Evolutionary conservation across 2,329 filamentous ascomycete genomes (phyloP), one percentile per base, ranked within the genome.

Genomic region (Nemania sp.): DNA sequence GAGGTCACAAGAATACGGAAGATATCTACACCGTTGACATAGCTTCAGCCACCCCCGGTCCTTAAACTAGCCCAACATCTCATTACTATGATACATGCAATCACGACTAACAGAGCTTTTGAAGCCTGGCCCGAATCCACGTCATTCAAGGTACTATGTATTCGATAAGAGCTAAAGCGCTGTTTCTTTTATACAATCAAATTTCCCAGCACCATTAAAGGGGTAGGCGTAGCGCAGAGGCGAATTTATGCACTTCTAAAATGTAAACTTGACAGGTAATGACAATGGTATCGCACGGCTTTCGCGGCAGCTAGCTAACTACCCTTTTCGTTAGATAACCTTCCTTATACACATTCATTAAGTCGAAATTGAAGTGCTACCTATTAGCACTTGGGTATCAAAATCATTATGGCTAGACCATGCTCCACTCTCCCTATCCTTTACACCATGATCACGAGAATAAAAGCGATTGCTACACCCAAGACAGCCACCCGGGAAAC

Each of bases 261-360:
- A 26, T 35, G 66, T 64, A 63, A 18, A 55, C 56, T 8, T 52
- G 26, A 35, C 47, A 55, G 11, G 58, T 26, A 43, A 52, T 38
- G 15, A 15, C 15, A 11, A 45, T 51, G 7, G 20, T 15, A 49
- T 26, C 18, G n/a, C 27, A 54, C 26, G 7, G 18, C 3, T 51
- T 64, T 11, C 13, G 35, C 43, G 22, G 13, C 32, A 27, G 15
- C 18, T 54, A 22, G 26, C 66, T 68, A 47, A 70, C 38, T 24
- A 13, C 24, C 2, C 5, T 29, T 71, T 67, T 41, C 64, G 24
- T 69, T n/a, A 70, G 56, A 67, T 13, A 13, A 32, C n/a, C 18
- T 20, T 22, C 38, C 38, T 49, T 24, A 38, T 59, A 47, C n/a
- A 56, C 13, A 49, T 29, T 43, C 47, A 60, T 65, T 5, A 27